A percentile compares a stretch with the other conserved stretches of the same genome.
phyloP scores from a whole-genome alignment of 352 stramenopile genomes.

The Pythium oligandrum region DNA sequence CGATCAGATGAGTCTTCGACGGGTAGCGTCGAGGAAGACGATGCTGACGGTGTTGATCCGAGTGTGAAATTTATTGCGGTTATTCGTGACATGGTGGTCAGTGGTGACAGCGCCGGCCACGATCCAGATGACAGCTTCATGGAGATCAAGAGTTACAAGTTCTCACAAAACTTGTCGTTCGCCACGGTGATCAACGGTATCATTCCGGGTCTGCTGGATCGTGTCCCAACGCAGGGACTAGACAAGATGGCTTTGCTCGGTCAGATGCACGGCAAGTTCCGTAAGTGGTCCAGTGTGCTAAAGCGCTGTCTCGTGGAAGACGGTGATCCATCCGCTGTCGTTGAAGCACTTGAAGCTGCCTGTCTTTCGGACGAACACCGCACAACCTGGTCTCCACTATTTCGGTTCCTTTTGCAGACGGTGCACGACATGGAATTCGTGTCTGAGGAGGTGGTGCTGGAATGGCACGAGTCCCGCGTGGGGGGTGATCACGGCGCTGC shows the following conservation, averaged over 20 bases:
- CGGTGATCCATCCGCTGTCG: constrained; percentile 58
- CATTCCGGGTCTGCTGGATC: constrained; percentile 62
- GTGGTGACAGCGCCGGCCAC: constrained; percentile 64
- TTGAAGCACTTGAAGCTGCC: constrained; percentile 58
- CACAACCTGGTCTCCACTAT: constrained; percentile 65
- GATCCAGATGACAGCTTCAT: constrained; percentile 89
- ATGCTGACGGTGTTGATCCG: constrained; percentile 45
- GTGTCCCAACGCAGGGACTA: constrained; percentile 48
- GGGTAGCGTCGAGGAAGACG: constrained; percentile 25
- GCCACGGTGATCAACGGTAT: constrained; percentile 75
- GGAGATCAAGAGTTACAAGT: constrained; percentile 94
- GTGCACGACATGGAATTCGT: constrained; percentile 93
- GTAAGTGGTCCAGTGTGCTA: constrained; percentile 89
- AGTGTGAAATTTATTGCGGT: constrained; percentile 69
- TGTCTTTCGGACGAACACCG: constrained; percentile 37
- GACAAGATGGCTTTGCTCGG: constrained; percentile 65
- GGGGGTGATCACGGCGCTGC: constrained; percentile 14
- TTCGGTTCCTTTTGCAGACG: constrained; percentile 92
- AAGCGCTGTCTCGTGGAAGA: constrained; percentile 86
- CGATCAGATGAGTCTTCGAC: constrained; percentile 20
- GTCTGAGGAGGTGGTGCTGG: constrained; percentile 89
- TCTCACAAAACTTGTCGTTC: constrained; percentile 88
- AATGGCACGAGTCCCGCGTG: constrained; percentile 64
- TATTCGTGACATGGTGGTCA: constrained; percentile 79
- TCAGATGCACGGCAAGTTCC: constrained; percentile 78